Base-by-base conservation (phyloP, 495 filamentous ascomycete species). In the Parmelia sp. region DNA sequence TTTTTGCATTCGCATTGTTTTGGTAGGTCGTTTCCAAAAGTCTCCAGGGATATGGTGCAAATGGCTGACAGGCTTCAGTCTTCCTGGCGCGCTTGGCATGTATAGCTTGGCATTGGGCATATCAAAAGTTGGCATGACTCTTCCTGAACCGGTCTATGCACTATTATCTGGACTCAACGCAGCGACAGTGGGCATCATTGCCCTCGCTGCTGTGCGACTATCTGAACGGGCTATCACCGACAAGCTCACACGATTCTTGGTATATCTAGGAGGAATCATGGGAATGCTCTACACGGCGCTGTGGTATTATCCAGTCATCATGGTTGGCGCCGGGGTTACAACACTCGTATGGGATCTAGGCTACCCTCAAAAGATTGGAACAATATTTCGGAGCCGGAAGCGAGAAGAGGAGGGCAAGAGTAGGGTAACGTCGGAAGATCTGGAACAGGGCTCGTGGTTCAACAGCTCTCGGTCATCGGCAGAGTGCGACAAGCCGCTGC, bases 251-350 rank as follows among this genome's bases (percentile, higher is more conserved):
- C 75, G 90, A 2, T 77, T 89, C 17, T 67, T 92, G 2, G 84
- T 95, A 1, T 84, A 90, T 61, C 69, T 90, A n/a, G 83, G 83
- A 21, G 90, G 77, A 27, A 77, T 81, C 4, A 87, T 86, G 0
- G 90, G 89, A 9, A 74, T 93, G 72, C 80, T 88, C 49, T 92
- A 93, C 66, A 91, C 84, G 62, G 84, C 89, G 0, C 74, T 92
- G 0, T 95, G 89, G 90, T 95, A 91, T 69, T 93, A 92, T 66
- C 90, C 90, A 0, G 71, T 89, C 1, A 69, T 95, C 12, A 87
- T 93, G 80, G 61, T 85, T 15, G 75, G 76, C 19, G 89, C 85
- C 0, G 75, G 86, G 37, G 5, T 80, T 19, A 73, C 76, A 1
- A 85, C 86, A 0, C 71, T 85, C 0, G 45, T 83, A 11, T 89